Conservation (phyloP, 257 asterid species). For the Jacaranda copaia region DNA sequence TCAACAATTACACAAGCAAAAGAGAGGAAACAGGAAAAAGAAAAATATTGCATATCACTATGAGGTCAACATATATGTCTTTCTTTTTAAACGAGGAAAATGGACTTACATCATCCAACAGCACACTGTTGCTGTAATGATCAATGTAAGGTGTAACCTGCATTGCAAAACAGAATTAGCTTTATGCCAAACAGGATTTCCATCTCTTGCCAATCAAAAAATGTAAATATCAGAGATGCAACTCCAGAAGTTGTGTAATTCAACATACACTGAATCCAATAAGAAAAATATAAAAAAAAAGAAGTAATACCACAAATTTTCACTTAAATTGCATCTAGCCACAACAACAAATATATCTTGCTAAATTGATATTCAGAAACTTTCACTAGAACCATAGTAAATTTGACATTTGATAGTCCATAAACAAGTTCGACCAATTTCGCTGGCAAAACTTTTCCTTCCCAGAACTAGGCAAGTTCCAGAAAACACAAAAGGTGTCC, state of each 20-base stretch:
- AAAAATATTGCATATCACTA: constrained; percentile 17
- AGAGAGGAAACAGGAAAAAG: not conserved
- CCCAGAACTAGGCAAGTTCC: not conserved
- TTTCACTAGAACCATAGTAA: not conserved
- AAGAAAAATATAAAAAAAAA: constrained; percentile 13
- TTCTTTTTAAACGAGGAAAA: constrained; percentile 31
- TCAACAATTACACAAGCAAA: not conserved
- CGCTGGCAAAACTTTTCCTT: not conserved
- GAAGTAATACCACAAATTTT: not conserved
- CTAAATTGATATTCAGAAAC: not conserved
- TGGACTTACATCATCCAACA: constrained; percentile 98
- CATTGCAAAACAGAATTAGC: constrained; percentile 36
- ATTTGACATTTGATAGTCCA: not conserved
- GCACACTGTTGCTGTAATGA: constrained; percentile 94
- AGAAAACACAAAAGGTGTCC: not conserved
- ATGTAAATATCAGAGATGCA: not conserved
- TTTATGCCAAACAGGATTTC: constrained; percentile 18
- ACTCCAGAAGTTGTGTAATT: not conserved
- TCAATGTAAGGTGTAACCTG: constrained; percentile 93
- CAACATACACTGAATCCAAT: not conserved
- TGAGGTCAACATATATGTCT: not conserved
- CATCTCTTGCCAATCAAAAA: constrained; percentile 19
- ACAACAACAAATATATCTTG: not conserved
- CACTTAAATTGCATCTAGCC: not conserved
- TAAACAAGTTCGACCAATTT: not conserved